Evolutionary conservation across 2,329 filamentous ascomycete species (phyloP), one percentile per base, ranked within the genome.

Genomic region (Fusarium transvaalense): DNA sequence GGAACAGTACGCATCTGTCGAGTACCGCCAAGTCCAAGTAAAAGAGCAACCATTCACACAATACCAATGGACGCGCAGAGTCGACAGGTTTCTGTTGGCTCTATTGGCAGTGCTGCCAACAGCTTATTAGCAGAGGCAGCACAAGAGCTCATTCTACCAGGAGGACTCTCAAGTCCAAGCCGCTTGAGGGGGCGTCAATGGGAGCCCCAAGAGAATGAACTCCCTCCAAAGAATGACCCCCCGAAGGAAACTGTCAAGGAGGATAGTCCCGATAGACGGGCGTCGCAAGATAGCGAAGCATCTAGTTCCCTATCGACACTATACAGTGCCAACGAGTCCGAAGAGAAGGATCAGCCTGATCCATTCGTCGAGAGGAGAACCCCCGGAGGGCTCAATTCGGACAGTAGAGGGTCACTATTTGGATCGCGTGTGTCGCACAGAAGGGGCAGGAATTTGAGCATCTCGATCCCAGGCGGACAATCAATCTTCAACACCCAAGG

Each of bases 291-390:
- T 6, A 86, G 83, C 64, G 79, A 84, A 10, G 76, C 80, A 15
- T 87, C 85, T 0, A 87, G 85, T 38, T 82, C 84, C 4, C 77
- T 88, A 7, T 88, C 86, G 6, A 88, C 86, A 0, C 74, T 88
- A 7, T 87, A 87, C 65, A 88, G 85, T 60, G 84, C 83, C 47
- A 84, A 85, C 31, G 85, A 86, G 54, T 77, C 79, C 2, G 80
- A 83, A 10, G 80, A 82, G 9, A 76, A 76, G 19, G 67, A 74
- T 5, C 52, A 65, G 17, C 45, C 73, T 23, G 79, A 80, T 31
- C 78, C 79, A 0, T 80, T 80, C 46, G 69, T 78, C 2, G 77
- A 77, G 48, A 56, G 35, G 7, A 60, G 39, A 31, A 35, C 21
- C 3, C 43, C 51, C 1, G 56, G 50, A 14, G 27, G 42, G 2